Base-by-base conservation (phyloP, 1,284 basidiomycete genomes). In the Lignosus rhinocerotis region DNA sequence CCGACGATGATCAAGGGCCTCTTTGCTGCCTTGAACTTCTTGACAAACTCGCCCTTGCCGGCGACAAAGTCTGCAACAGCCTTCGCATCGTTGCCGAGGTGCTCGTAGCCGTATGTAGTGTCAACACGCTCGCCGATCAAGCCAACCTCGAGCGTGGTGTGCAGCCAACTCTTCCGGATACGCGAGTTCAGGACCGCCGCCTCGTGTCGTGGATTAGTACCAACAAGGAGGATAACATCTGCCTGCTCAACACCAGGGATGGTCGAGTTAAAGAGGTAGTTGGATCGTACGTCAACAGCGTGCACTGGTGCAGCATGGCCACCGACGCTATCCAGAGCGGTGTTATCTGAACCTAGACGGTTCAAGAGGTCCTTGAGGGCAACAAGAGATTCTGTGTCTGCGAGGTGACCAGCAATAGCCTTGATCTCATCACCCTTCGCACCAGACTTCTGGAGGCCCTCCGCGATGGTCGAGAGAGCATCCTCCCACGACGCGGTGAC, bases 201-300 rank as follows among this genome's bases (percentile, higher is more conserved):
- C 77, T 99, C 97, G 73, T 98, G 96, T 48, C 97, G 86, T 12
- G 96, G 96, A 78, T 99, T 98, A 55, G 95, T 98, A 65, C 96
- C 96, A 68, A 99, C 87, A 38, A 99, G 86, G 17, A 99, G 85
- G 64, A 99, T 92, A 36, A 80, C 93, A 71, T 99, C 97, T 32
- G 96, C 96, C 60, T 91, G 83, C 71, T 97, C 96, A 45, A 96
- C 83, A 46, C 93, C 92, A 42, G 93, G 87, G 63, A 99, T 95
- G 39, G 90, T 93, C n/a, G 90, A 82, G 78, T 98, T 98, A 83
- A 99, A 97, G 45, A 96, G 87, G 78, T 98, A 99, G 80, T 97
- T 98, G 41, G 93, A 92, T 62, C 97, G 92, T 62, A 98, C 80
- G 71, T 99, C 96, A 58, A 96, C 84, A 46, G 93, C 93, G 66